Evolutionary conservation across 106 monocot species (phyloP), one percentile per base, ranked within the genome.

Genomic region (Vanilla planifolia): DNA sequence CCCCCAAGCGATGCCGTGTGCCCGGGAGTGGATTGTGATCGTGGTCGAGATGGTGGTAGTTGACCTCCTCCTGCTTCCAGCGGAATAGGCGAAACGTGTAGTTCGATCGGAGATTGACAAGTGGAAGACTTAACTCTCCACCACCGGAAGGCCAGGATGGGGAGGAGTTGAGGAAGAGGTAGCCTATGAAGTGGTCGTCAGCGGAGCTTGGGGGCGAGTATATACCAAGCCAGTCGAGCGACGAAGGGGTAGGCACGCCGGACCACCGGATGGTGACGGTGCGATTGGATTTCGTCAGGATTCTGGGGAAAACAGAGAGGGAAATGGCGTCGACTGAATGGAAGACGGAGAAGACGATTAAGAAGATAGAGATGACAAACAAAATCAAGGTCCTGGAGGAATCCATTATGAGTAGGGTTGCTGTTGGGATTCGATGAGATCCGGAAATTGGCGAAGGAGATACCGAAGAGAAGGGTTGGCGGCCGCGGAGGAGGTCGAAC

Each of bases 151-250:
- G 35, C 84, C 83, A 89, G 14, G 48, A 36, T 15, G 44, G 22
- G 55, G 92, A 88, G 22, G 71, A 60, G 69, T 74, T 75, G 66
- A 94, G 98, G 77, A 92, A 78, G 58, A 85, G 26, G 75, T 98
- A 98, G 33, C 98, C 98, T 59, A 98, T 75, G 77, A 92, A 98
- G 40, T 75, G 35, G 10, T 55, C 16, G 70, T 98, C 77, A 42
- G 36, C 28, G 28, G 91, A 98, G 39, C 34, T 23, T 7, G 98
- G 85, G 0, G 98, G 98, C 11, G 85, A 82, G 77, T 92, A 98
- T 79, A 98, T 85, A 7, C 88, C 98, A 43, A 98, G 63, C 79
- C 78, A 98, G 51, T 98, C 98, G 63, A 88, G 85, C 8, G 61
- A 53, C 23, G 81, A 77, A 16, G 98, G 98, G 64, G 73, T 66